Base-by-base conservation (phyloP, 139 green algal genomes). In the Raphidocelis subcapitata region DNA sequence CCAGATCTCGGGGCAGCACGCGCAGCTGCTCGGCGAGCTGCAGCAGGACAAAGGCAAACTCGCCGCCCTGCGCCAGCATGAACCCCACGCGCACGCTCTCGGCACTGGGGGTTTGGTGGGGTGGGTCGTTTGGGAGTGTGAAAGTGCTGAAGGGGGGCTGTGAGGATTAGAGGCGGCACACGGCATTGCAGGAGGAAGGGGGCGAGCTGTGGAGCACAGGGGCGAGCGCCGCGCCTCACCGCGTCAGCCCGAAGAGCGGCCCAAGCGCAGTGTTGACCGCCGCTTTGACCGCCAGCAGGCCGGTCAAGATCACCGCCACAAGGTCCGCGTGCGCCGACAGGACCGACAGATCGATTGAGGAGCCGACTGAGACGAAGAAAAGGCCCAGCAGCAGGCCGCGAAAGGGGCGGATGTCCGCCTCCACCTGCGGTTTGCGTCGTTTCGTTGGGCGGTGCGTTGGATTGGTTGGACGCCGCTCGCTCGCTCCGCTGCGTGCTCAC, bases 21-120 rank as follows among this genome's bases (percentile, higher is more conserved):
- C 79, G 62, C 3, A 78, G 76, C 77, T 90, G 61, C 54, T 86
- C 82, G 37, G 93, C 93, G 28, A 98, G 82, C 8, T 86, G 87
- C 51, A 99, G 89, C 69, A 98, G 87, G 63, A 99, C 95, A 81
- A 99, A 99, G 5, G 95, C 95, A 86, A 99, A 98, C 88, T 99
- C 95, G 3, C 95, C 95, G n/a, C 95, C 95, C 81, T 98, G 94
- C 18, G 74, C 81, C 29, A 98, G 84, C 61, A 97, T 59, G 77
- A 98, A 92, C n/a, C 87, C 94, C 3, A 89, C 95, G 67, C 89
- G 82, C 31, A 98, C 81, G 66, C 65, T 79, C 77, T 98, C 94
- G 33, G 72, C 65, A 63, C 86, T 87, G 79, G 62, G 59, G 41
- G 33, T 15, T n/a, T n/a, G n/a, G 36, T 59, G 32, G 31, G 59